Percentiles rank a stretch among this genome's conserved stretches.
These are phyloP conservation scores for Priceomyces carsonii DNA, from an alignment of 805 yeast species.

Conservation along the genomic window DNA sequence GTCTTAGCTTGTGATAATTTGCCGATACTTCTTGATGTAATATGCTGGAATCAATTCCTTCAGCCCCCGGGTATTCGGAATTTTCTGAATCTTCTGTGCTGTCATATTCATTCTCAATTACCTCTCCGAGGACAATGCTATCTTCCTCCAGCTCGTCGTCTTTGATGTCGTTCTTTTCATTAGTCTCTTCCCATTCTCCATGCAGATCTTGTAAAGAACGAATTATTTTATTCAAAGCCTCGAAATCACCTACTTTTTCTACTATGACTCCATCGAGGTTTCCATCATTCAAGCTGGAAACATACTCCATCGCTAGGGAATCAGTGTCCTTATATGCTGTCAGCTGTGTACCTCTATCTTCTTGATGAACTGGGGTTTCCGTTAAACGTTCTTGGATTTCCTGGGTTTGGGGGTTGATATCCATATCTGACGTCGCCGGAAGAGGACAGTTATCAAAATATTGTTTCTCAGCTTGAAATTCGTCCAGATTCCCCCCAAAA, in stretches of 20 bases:
- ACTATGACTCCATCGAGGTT: conserved; percentile 60
- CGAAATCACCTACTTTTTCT: conserved; percentile 55
- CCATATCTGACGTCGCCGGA: too few species aligned
- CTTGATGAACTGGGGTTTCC: too few species aligned
- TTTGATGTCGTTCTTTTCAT: conserved; percentile 33
- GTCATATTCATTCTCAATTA: conserved; percentile 39
- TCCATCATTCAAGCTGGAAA: conserved; percentile 61
- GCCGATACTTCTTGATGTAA: conserved; percentile 49
- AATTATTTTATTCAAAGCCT: conserved; percentile 48
- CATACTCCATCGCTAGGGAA: conserved; percentile 50
- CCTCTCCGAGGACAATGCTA: conserved; percentile 41
- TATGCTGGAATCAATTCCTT: conserved; percentile 22
- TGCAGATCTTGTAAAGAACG: conserved; percentile 28
- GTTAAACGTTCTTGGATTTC: too few species aligned
- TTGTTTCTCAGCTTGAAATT: too few species aligned
- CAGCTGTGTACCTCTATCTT: too few species aligned
- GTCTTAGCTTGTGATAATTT: conserved; percentile 59
- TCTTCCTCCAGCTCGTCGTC: conserved; percentile 38
- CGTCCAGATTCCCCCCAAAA: too few species aligned
- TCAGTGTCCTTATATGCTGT: conserved; percentile 6
- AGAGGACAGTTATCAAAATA: too few species aligned
- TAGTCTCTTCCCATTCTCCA: conserved; percentile 19
- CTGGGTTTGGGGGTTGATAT: too few species aligned
- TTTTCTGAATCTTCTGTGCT: conserved; percentile 21
- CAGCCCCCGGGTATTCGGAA: conserved; percentile 6